A percentile compares a stretch with the other conserved stretches of the same genome.
phyloP scores from a whole-genome alignment of 306 rosid species.

The Gastrolobium villosum region DNA sequence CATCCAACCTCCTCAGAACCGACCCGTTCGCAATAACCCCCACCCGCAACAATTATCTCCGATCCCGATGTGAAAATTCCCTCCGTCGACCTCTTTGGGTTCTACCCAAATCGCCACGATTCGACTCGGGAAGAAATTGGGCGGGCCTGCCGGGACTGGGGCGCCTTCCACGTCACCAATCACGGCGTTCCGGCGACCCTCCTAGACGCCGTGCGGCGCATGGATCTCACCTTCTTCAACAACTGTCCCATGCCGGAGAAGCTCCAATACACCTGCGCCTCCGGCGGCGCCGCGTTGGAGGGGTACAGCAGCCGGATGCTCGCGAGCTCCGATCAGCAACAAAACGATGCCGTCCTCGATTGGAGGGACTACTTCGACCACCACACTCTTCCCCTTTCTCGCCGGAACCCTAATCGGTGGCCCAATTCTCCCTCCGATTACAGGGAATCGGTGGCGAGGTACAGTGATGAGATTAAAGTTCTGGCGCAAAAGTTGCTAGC shows the following conservation, averaged over 20 bases:
- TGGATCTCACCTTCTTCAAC: conserved; percentile 75
- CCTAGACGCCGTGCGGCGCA: conserved; percentile 55
- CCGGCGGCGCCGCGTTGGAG: conserved; percentile 70
- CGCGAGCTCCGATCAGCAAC: conserved; percentile 30
- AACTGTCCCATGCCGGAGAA: conserved; percentile 61
- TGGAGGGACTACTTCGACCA: conserved; percentile 88
- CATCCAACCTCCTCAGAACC: conserved; percentile 65
- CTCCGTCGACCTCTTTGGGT: conserved; percentile 53
- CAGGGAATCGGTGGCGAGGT: conserved; percentile 53
- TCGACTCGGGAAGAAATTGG: conserved; percentile 55
- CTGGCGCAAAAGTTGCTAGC: conserved; percentile 62
- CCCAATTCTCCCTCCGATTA: conserved; percentile 61
- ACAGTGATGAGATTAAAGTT: conserved; percentile 51
- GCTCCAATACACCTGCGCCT: conserved; percentile 70
- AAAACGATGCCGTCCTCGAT: conserved; percentile 59
- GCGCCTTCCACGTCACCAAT: conserved; percentile 86
- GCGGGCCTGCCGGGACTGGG: conserved; percentile 78
- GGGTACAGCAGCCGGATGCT: conserved; percentile 95
- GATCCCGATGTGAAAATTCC: conserved; percentile 51
- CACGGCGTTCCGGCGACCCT: conserved; percentile 69
- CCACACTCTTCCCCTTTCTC: conserved; percentile 73
- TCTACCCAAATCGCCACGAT: conserved; percentile 54
- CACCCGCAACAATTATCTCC: not conserved
- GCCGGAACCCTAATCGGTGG: conserved; percentile 77
- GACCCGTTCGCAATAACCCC: conserved; percentile 34